Conservation (phyloP, 73 alveolate species). For the Paramecium octaurelia region DNA sequence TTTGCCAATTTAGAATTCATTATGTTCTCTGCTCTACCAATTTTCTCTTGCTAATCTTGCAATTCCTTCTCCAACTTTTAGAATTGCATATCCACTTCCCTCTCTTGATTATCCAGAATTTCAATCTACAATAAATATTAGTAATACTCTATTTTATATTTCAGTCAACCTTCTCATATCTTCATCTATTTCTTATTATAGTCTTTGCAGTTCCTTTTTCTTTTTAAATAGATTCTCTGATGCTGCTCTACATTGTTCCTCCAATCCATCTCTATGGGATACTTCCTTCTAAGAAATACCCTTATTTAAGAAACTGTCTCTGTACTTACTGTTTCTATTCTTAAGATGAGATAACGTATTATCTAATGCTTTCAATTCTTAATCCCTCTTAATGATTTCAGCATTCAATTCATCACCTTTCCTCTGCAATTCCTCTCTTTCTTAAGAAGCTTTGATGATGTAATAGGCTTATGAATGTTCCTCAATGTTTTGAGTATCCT, state of each 20-base stretch:
- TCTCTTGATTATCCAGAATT: slow-evolving; percentile 40
- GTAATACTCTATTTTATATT: slow-evolving; percentile 68
- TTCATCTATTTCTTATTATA: slow-evolving; percentile 81
- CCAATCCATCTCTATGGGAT: slow-evolving; percentile 66
- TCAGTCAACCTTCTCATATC: slow-evolving; percentile 86
- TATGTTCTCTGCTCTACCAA: slow-evolving; percentile 39
- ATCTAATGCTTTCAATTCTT: slow-evolving; percentile 92
- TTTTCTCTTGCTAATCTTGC: background rate
- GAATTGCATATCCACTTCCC: slow-evolving; percentile 25
- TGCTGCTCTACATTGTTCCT: slow-evolving; percentile 91
- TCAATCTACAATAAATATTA: slow-evolving; percentile 25
- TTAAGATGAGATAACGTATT: slow-evolving; percentile 91
- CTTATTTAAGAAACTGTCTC: slow-evolving; percentile 82
- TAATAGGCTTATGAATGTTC: slow-evolving; percentile 96
- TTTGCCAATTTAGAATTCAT: background rate
- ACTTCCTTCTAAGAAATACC: slow-evolving; percentile 51
- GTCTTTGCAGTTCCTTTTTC: slow-evolving; percentile 78
- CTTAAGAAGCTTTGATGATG: slow-evolving; percentile 95
- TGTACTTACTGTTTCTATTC: slow-evolving; percentile 90
- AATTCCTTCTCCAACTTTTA: slow-evolving; percentile 5
- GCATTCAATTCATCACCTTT: slow-evolving; percentile 97
- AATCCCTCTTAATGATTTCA: slow-evolving; percentile 89
- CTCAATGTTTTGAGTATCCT: slow-evolving; percentile 77
- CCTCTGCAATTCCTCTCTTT: slow-evolving; percentile 95
- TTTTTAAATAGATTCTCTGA: slow-evolving; percentile 81